phyloP scores from a whole-genome alignment of 2,329 filamentous ascomycete genomes.

The Gaeumannomyces sp. region DNA sequence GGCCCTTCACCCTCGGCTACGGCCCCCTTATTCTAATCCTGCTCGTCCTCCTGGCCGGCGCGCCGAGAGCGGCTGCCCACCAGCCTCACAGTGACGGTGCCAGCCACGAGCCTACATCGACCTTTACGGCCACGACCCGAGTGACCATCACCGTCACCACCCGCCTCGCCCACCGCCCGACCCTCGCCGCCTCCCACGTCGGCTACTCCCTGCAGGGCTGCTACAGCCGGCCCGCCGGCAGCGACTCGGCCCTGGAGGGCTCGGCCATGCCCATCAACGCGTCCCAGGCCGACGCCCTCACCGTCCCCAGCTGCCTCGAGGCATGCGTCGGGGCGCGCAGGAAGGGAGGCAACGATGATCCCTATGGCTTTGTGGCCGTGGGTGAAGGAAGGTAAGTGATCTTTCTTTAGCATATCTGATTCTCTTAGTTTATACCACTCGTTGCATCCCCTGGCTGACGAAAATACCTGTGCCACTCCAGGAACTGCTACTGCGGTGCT shows the following conservation, averaged over 20 bases:
- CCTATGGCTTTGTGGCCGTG: not conserved
- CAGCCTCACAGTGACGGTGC: not conserved
- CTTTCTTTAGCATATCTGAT: too few relatives aligned
- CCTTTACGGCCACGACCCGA: not conserved
- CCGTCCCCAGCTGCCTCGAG: not conserved
- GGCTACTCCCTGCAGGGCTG: conserved; percentile 7
- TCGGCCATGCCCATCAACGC: not conserved
- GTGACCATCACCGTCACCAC: not conserved
- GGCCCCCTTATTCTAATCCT: not conserved
- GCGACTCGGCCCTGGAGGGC: not conserved
- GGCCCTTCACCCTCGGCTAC: not conserved
- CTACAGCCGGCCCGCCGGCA: not conserved
- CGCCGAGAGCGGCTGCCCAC: not conserved
- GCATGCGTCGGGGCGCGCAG: not conserved
- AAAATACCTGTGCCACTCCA: not conserved
- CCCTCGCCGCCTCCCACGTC: not conserved
- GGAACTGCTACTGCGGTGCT: conserved; percentile 5
- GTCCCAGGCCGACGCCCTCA: not conserved
- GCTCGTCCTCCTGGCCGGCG: not conserved
- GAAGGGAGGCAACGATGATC: not conserved
- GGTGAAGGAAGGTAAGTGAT: conserved; percentile 5
- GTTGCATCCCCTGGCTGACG: not conserved
- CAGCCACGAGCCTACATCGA: not conserved
- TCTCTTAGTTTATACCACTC: too few relatives aligned
- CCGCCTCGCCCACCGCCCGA: not conserved